Percentiles rank a stretch among this genome's conserved stretches.
These are phyloP conservation scores for Pneumocystis sp. DNA, from an alignment of 1,139 yeast genomes.

Conservation along the genomic window DNA sequence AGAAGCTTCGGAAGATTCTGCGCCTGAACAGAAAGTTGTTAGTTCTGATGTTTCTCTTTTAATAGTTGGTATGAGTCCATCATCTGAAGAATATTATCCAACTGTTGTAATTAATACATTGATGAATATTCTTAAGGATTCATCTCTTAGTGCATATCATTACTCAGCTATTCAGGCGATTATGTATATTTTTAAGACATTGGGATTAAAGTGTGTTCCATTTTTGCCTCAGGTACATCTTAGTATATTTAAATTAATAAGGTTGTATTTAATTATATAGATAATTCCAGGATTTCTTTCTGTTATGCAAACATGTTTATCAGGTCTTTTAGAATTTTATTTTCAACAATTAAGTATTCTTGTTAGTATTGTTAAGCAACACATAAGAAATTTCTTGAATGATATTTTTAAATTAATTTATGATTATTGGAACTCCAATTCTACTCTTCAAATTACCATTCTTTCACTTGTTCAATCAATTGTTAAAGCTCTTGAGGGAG, in stretches of 20 bases:
- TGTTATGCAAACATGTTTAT: conserved; percentile 76
- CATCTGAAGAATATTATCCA: conserved; percentile 86
- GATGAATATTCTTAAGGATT: conserved; percentile 69
- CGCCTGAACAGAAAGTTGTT: conserved; percentile 51
- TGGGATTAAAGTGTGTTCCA: conserved; percentile 77
- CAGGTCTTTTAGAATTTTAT: conserved; percentile 70
- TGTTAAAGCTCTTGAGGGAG: conserved; percentile 78
- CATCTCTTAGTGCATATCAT: conserved; percentile 73
- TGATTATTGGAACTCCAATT: conserved; percentile 44
- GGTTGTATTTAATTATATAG: neutral
- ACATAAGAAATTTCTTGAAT: conserved; percentile 66
- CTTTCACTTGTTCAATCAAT: conserved; percentile 70
- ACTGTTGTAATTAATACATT: conserved; percentile 82
- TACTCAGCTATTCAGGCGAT: conserved; percentile 84
- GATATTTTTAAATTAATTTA: conserved; percentile 64
- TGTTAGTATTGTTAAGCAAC: conserved; percentile 73
- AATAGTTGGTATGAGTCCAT: conserved; percentile 90
- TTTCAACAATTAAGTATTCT: conserved; percentile 77
- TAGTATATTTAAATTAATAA: neutral
- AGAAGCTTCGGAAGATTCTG: conserved; percentile 40
- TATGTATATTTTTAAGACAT: conserved; percentile 73
- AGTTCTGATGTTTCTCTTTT: conserved; percentile 73
- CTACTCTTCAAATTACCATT: conserved; percentile 62
- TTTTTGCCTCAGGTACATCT: conserved; percentile 44
- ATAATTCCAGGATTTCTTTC: conserved; percentile 76